These are phyloP conservation scores for Penicillium paxilli DNA, from an alignment of 495 filamentous ascomycete species.

Conservation along the genomic window DNA sequence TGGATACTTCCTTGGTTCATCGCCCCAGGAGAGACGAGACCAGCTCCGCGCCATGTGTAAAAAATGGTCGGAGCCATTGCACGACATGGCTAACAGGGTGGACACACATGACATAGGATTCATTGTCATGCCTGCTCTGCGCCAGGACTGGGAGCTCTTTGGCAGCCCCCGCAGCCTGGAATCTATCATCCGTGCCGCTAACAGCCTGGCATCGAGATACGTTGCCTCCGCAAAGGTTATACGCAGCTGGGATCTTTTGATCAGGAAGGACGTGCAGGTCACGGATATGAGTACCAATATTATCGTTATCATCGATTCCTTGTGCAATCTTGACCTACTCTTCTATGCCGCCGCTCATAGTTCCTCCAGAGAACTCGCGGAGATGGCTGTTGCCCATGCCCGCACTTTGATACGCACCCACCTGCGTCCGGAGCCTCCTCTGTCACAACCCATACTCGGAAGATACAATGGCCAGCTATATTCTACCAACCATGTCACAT, in stretches of 20 bases:
- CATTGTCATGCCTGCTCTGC: slow-evolving; percentile 31
- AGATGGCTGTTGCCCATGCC: neutral
- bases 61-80: slow-evolving; percentile 15
- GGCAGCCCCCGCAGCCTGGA: slow-evolving; percentile 20
- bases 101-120: slow-evolving; percentile 49
- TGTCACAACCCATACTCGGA: neutral
- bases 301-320: slow-evolving; percentile 11
- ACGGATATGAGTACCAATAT: neutral
- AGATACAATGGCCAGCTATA: neutral
- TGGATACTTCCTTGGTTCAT: neutral
- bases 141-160: slow-evolving; percentile 33
- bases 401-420: neutral
- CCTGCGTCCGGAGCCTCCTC: neutral
- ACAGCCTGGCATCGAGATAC: slow-evolving; percentile 36
- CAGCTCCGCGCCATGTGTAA: neutral
- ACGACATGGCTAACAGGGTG: slow-evolving; percentile 19
- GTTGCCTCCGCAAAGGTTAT: slow-evolving; percentile 33
- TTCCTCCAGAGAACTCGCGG: neutral
- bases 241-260: slow-evolving; percentile 33
- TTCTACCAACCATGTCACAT: slow-evolving; percentile 40
- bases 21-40: neutral
- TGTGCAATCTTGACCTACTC: slow-evolving; percentile 19
- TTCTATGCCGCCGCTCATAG: slow-evolving; percentile 6
- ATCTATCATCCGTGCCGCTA: slow-evolving; percentile 29
- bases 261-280: neutral